Base-by-base conservation (phyloP, 2,329 filamentous ascomycete genomes). In the Biscogniauxia marginata region DNA sequence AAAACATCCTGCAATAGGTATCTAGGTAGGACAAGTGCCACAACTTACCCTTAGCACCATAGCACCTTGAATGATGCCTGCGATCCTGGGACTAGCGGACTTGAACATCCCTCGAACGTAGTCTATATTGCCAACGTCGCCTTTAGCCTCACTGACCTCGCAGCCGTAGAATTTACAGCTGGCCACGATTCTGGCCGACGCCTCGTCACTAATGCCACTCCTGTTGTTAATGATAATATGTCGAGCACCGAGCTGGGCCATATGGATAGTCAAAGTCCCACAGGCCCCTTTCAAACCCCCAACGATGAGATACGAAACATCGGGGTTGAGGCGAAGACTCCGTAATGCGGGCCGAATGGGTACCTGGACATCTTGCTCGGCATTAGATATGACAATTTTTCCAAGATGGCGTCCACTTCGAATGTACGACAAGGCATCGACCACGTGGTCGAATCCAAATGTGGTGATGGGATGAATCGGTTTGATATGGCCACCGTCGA, bases 211-310 rank as follows among this genome's bases (percentile, higher is more conserved):
- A 7, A 56, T 56, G 1, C 72, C 73, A 43, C 71, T 74, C 11
- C 73, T 58, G 1, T 62, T 67, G 4, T 65, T 44, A 0, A 68
- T 58, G 1, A 64, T 61, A 8, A 77, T 53, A n/a, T 73, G 62
- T 2, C 60, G 61, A 0, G 74, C 74, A 0, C 75, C 74, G 3
- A 66, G 58, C 2, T 48, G 53, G 0, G 71, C 71, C 46, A 77
- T 57, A 46, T 71, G 66, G 0, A 70, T 50, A 0, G 73, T 72
- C 0, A 76, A 23, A 43, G 56, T 70, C 1, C 71, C 69, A 45
- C 75, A 74, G 11, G 73, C 53, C 6, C 74, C 73, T 20, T 67
- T 68, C 0, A 75, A 54, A 4, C 75, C 74, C 13, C 75, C 74
- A 0, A 73, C 67, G 8, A 77, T 66, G 2, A 77, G 63, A 49